Evolutionary conservation across 371 early-diverging fungal genomes (phyloP).

Genomic region (Lichtheimia hyalospora): DNA sequence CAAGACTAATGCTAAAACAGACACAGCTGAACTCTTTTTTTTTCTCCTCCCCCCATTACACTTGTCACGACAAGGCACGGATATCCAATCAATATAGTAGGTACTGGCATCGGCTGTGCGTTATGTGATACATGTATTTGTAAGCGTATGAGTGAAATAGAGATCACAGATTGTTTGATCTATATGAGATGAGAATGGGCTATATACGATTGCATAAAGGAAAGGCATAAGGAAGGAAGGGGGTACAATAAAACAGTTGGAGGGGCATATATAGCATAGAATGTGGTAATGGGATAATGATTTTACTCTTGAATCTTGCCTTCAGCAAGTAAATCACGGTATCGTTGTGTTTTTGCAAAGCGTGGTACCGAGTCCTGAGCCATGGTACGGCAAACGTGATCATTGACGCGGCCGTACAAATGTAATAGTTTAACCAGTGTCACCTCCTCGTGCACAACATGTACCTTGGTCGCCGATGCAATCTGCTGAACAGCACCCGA

Average conservation of each 20-base stretch:
- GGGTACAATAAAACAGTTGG: neutral
- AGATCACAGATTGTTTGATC: too few species aligned
- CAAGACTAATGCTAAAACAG: too few species aligned
- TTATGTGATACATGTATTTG: too few species aligned
- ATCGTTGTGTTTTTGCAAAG: constrained; percentile 68
- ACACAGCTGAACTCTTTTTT: too few species aligned
- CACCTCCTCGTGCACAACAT: constrained; percentile 12
- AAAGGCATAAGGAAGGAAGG: neutral
- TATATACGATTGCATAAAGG: neutral
- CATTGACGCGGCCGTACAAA: constrained; percentile 63
- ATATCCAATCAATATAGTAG: too few species aligned
- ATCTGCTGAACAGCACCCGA: constrained; percentile 10
- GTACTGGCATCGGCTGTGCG: too few species aligned
- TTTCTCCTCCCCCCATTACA: too few species aligned
- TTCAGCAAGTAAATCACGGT: constrained; percentile 29
- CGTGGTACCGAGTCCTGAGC: constrained; percentile 78
- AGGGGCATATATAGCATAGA: neutral
- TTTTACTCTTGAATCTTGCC: neutral
- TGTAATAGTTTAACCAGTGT: constrained; percentile 28
- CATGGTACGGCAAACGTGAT: constrained; percentile 73
- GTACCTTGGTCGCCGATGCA: constrained; percentile 2
- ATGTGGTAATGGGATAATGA: neutral
- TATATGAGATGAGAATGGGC: too few species aligned
- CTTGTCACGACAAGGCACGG: too few species aligned
- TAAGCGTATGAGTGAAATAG: too few species aligned